Evolutionary conservation across 805 yeast genomes (phyloP).

Genomic region (Clavispora carvajalis): DNA sequence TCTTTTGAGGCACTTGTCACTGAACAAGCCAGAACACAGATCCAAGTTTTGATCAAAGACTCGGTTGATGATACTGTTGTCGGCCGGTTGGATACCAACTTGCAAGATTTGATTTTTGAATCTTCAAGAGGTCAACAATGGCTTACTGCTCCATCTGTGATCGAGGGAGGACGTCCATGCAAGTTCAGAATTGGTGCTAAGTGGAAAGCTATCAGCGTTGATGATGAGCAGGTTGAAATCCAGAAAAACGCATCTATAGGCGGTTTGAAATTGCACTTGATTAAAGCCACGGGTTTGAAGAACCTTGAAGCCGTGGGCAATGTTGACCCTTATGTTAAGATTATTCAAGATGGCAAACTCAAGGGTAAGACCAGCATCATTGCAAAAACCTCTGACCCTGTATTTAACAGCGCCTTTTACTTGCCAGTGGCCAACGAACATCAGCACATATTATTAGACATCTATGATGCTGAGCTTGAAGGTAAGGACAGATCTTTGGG

Average conservation of each 20-base stretch:
- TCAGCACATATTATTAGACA: conserved; percentile 53
- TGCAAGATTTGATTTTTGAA: conserved; percentile 52
- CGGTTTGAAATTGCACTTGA: conserved; percentile 54
- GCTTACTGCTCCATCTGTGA: conserved; percentile 44
- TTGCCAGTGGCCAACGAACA: conserved; percentile 57
- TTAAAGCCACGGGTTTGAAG: conserved; percentile 47
- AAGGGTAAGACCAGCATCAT: conserved; percentile 51
- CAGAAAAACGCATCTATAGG: conserved; percentile 60
- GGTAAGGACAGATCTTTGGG: conserved; percentile 66
- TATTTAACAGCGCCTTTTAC: conserved; percentile 54
- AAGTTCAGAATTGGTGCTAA: conserved; percentile 48
- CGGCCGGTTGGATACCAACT: conserved; percentile 46
- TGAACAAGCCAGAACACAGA: conserved; percentile 50
- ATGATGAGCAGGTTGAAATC: conserved; percentile 41
- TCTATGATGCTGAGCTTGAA: conserved; percentile 62
- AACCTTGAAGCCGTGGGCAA: conserved; percentile 64
- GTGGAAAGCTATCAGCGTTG: conserved; percentile 68
- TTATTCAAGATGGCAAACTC: conserved; percentile 53
- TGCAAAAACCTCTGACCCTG: conserved; percentile 51
- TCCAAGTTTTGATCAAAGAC: conserved; percentile 59
- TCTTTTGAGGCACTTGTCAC: conserved; percentile 56
- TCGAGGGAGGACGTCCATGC: conserved; percentile 32
- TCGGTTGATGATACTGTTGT: conserved; percentile 49
- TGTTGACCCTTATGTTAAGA: conserved; percentile 69
- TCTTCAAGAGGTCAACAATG: conserved; percentile 45